These are phyloP conservation scores for Teunomyces atbi DNA, from an alignment of 805 yeast species.

Conservation along the genomic window DNA sequence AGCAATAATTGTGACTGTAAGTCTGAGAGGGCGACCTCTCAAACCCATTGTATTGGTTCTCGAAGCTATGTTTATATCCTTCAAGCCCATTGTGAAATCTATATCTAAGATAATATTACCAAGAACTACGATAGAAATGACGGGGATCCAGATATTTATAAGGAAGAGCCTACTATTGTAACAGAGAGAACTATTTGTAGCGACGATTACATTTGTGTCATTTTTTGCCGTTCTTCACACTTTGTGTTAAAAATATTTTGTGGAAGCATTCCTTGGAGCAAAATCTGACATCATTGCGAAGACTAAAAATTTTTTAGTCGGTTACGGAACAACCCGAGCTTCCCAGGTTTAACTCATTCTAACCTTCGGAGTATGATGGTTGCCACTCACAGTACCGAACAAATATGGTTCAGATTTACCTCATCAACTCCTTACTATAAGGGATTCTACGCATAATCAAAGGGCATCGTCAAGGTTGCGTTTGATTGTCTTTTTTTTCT, in stretches of 20 bases:
- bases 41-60: slow-evolving; percentile 9
- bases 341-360: not conserved
- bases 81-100: not conserved
- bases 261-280: not conserved
- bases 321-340: not conserved
- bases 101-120: not conserved
- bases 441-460: too few relatives aligned
- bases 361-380: too few relatives aligned
- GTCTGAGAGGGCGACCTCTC: slow-evolving; percentile 8
- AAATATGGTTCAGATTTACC: too few relatives aligned
- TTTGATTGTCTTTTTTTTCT: too few relatives aligned
- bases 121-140: too few relatives aligned
- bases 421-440: too few relatives aligned
- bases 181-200: not conserved
- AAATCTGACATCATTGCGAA: not conserved
- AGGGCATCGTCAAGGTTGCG: too few relatives aligned
- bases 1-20: slow-evolving; percentile 24
- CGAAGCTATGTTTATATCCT: slow-evolving; percentile 3
- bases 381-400: too few relatives aligned
- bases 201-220: not conserved
- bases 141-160: not conserved
- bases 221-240: not conserved
- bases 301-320: not conserved
- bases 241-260: too few relatives aligned
- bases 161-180: not conserved